Evolutionary conservation across 2,329 filamentous ascomycete species (phyloP).

Genomic region (Colletotrichum acutatum): DNA sequence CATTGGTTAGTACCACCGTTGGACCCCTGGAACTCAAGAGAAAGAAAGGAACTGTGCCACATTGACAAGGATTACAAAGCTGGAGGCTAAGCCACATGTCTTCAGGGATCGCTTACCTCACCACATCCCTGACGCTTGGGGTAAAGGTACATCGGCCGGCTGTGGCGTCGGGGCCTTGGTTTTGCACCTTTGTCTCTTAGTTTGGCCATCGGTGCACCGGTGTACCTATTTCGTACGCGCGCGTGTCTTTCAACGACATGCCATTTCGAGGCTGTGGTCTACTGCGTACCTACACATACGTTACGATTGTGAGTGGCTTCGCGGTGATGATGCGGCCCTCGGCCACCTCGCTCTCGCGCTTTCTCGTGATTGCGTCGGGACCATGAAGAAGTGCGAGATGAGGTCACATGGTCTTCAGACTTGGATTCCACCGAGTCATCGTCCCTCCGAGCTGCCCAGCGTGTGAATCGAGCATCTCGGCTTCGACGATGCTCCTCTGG

Average conservation of each 20-base stretch:
- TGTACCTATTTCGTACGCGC: neutral
- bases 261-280: constrained; percentile 7
- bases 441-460: neutral
- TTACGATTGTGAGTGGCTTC: neutral
- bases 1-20: neutral
- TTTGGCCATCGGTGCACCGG: neutral
- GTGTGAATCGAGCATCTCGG: no score
- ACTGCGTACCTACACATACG: neutral
- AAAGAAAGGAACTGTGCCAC: neutral
- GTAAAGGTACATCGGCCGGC: neutral
- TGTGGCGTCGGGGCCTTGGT: neutral
- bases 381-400: neutral
- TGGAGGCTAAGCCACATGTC: neutral
- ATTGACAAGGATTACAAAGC: neutral
- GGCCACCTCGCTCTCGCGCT: neutral
- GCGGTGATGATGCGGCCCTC: neutral
- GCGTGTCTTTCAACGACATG: constrained; percentile 15
- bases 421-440: neutral
- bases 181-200: no score
- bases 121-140: neutral
- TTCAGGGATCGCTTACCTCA: neutral
- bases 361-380: neutral
- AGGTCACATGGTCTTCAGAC: neutral
- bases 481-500: neutral
- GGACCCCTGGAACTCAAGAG: neutral